These are phyloP conservation scores for Thamnidium elegans DNA, from an alignment of 192 early-diverging fungal species.

Conservation along the genomic window DNA sequence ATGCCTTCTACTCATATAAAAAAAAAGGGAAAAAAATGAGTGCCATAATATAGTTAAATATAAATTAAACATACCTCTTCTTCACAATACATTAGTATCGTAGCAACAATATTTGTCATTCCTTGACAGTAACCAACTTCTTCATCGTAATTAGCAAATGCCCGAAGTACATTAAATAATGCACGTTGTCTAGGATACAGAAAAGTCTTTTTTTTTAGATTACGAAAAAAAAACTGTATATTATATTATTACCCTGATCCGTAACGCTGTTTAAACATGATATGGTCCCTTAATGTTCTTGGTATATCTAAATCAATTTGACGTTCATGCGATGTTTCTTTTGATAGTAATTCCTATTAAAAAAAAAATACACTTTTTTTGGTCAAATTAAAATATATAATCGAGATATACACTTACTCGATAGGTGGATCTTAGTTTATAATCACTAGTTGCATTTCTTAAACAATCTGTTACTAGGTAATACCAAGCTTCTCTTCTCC, in stretches of 20 bases:
- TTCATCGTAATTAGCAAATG: constrained; percentile 71
- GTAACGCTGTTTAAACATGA: constrained; percentile 59
- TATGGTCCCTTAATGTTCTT: constrained; percentile 54
- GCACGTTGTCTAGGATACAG: constrained; percentile 57
- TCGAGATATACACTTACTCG: constrained; percentile 8
- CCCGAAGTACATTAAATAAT: constrained; percentile 77
- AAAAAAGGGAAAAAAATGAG: no score
- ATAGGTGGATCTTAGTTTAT: constrained; percentile 17
- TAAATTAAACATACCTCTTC: constrained; percentile 45
- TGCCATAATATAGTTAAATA: not conserved
- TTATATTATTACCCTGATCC: constrained; percentile 45
- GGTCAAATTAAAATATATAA: constrained; percentile 3
- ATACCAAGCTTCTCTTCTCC: constrained; percentile 54
- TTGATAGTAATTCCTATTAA: constrained; percentile 26
- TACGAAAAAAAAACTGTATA: no score
- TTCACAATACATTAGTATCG: constrained; percentile 67
- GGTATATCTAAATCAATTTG: constrained; percentile 63
- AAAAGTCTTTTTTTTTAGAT: not conserved
- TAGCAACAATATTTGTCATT: constrained; percentile 76
- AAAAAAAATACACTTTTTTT: constrained; percentile 4
- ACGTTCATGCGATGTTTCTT: constrained; percentile 43
- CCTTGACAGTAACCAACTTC: constrained; percentile 90
- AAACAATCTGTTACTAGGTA: constrained; percentile 30
- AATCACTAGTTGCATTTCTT: constrained; percentile 17
- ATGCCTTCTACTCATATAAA: constrained; percentile 43